phyloP scores from a whole-genome alignment of 768 basidiomycete species.

The Amanita exitialis region DNA sequence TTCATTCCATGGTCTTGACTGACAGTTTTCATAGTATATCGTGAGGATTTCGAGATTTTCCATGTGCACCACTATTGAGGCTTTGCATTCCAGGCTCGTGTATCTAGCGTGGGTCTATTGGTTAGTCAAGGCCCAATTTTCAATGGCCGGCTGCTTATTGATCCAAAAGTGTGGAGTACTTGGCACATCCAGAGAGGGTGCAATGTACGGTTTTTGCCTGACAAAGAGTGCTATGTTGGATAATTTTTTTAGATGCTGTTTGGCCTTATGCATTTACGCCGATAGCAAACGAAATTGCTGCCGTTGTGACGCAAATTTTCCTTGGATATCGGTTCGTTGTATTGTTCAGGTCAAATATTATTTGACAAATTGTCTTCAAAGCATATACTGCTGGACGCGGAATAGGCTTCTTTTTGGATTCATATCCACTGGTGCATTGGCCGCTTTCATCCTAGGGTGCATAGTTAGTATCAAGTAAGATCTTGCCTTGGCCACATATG shows the following conservation, averaged over 20 bases:
- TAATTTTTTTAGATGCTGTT: background rate
- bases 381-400: background rate
- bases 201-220: background rate
- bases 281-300: conserved; percentile 8
- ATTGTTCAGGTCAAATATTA: no score
- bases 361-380: background rate
- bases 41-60: conserved; percentile 6
- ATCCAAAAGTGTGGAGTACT: conserved; percentile 9
- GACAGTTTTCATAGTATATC: conserved; percentile 11
- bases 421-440: background rate
- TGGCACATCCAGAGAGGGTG: conserved; percentile 6
- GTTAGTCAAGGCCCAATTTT: background rate
- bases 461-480: background rate
- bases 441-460: background rate
- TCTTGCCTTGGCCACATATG: no score
- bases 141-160: no score
- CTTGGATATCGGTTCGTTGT: conserved; percentile 3
- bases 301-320: conserved; percentile 6
- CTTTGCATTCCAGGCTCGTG: conserved; percentile 4
- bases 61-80: background rate
- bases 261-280: conserved; percentile 9
- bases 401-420: background rate
- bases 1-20: conserved; percentile 8
- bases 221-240: background rate
- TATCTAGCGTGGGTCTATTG: conserved; percentile 4